These are phyloP conservation scores for Lactarius vividus DNA, from an alignment of 768 basidiomycete species.

Conservation along the genomic window DNA sequence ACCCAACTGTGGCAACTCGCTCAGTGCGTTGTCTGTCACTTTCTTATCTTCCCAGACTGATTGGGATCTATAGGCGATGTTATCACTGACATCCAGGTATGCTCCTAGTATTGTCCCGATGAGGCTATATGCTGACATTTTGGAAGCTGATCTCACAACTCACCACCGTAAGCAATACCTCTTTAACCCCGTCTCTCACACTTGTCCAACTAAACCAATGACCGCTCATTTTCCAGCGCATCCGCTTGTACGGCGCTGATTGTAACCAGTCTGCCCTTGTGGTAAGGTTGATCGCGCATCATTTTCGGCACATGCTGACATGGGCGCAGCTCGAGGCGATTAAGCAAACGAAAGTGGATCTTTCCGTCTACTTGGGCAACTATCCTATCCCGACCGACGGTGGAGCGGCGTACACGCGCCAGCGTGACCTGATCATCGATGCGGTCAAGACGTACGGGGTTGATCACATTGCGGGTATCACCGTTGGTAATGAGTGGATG, in stretches of 20 bases:
- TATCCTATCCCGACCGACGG: conserved; percentile 64
- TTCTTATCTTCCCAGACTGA: conserved; percentile 10
- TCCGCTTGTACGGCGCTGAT: conserved; percentile 85
- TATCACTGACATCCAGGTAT: conserved; percentile 69
- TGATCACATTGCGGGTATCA: conserved; percentile 72
- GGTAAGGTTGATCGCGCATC: conserved; percentile 38
- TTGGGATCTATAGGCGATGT: conserved; percentile 43
- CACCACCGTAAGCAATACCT: conserved; percentile 46
- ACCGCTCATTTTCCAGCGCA: conserved; percentile 39
- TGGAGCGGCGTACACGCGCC: conserved; percentile 66
- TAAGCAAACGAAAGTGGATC: conserved; percentile 81
- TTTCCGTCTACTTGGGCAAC: conserved; percentile 76
- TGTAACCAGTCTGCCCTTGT: conserved; percentile 81
- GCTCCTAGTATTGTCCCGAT: conserved; percentile 5
- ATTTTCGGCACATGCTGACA: background rate
- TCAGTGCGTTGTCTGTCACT: conserved; percentile 33
- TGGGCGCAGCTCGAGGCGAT: conserved; percentile 74
- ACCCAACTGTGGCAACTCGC: conserved; percentile 61
- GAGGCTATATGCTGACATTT: background rate
- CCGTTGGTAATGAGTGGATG: conserved; percentile 91
- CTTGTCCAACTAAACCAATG: background rate
- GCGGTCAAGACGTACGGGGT: conserved; percentile 78
- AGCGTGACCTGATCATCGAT: conserved; percentile 60
- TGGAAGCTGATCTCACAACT: conserved; percentile 77
- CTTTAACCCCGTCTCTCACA: background rate